Percentiles rank a stretch among this genome's conserved stretches.
Conservation (phyloP, 2,329 filamentous ascomycete genomes). For the Ophiostoma australiae region DNA sequence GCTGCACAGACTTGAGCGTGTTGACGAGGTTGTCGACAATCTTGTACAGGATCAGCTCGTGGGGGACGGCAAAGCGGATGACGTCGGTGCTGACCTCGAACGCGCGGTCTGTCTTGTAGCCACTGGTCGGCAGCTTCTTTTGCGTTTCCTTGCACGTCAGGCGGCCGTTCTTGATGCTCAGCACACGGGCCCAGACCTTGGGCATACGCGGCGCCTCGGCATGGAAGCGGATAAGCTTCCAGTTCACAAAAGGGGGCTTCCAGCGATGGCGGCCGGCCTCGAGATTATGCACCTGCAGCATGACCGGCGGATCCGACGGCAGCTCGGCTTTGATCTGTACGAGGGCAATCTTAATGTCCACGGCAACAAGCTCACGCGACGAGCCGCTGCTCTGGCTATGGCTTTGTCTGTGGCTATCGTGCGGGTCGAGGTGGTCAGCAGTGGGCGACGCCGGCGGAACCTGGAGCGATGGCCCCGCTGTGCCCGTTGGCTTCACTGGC, state of each 20-base stretch:
- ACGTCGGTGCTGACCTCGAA: constrained; percentile 82
- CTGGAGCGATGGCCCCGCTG: background rate
- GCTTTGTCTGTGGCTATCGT: background rate
- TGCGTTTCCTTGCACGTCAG: constrained; percentile 66
- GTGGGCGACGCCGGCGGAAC: background rate
- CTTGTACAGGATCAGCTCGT: constrained; percentile 82
- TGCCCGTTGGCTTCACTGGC: background rate
- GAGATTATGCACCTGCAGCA: constrained; percentile 81
- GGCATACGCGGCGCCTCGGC: constrained; percentile 80
- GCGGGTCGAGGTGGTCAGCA: background rate
- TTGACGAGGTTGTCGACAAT: constrained; percentile 94
- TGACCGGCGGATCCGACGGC: constrained; percentile 82
- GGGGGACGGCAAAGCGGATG: constrained; percentile 80
- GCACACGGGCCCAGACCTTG: constrained; percentile 76
- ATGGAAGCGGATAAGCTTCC: constrained; percentile 77
- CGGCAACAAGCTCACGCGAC: constrained; percentile 62
- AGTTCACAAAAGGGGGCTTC: constrained; percentile 74
- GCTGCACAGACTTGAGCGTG: constrained; percentile 76
- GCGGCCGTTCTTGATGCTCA: constrained; percentile 76
- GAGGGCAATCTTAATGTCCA: constrained; percentile 76
- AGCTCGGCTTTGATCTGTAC: constrained; percentile 85
- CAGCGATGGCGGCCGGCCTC: constrained; percentile 82
- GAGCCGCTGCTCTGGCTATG: background rate
- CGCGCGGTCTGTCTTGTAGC: constrained; percentile 66
- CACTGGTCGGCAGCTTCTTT: constrained; percentile 54